Conservation (phyloP, 2,329 filamentous ascomycete species). For the Sphaerostilbella broomeana region DNA sequence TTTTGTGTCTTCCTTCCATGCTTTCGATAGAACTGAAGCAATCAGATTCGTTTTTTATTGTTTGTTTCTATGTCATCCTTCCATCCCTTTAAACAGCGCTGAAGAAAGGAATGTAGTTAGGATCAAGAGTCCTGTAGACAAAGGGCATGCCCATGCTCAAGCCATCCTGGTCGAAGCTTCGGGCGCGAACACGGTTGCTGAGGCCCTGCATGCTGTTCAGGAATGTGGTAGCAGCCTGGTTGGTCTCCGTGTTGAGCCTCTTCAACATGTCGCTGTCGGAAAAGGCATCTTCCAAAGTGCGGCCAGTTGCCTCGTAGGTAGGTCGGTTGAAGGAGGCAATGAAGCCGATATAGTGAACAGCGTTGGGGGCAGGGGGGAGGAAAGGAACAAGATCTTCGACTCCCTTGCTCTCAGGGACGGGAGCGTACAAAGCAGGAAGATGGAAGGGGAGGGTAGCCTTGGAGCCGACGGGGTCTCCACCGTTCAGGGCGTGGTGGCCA, state of each 20-base stretch:
- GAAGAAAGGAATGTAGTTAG: conserved; percentile 16
- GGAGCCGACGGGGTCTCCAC: conserved; percentile 32
- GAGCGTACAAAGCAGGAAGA: conserved; percentile 33
- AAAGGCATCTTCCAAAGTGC: conserved; percentile 37
- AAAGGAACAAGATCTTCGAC: conserved; percentile 28
- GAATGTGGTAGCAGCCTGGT: conserved; percentile 30
- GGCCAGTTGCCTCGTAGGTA: conserved; percentile 27
- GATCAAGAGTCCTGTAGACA: conserved; percentile 28
- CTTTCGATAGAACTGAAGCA: too few relatives aligned
- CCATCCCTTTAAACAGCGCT: conserved; percentile 12
- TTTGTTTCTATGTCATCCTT: background rate
- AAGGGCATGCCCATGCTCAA: conserved; percentile 43
- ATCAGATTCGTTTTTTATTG: too few relatives aligned
- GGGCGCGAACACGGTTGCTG: conserved; percentile 30
- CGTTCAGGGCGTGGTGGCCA: conserved; percentile 37
- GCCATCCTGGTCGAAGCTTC: conserved; percentile 36
- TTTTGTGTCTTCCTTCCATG: too few relatives aligned
- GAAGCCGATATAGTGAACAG: conserved; percentile 31
- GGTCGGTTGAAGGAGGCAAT: conserved; percentile 36
- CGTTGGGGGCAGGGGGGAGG: conserved; percentile 27
- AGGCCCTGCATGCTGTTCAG: conserved; percentile 30
- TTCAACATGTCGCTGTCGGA: conserved; percentile 28
- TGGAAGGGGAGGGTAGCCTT: conserved; percentile 35
- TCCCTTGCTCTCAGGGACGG: conserved; percentile 34
- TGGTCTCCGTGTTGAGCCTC: conserved; percentile 26